Conservation (phyloP, 768 basidiomycete species). For the Phanerodontia chrysosporium region DNA sequence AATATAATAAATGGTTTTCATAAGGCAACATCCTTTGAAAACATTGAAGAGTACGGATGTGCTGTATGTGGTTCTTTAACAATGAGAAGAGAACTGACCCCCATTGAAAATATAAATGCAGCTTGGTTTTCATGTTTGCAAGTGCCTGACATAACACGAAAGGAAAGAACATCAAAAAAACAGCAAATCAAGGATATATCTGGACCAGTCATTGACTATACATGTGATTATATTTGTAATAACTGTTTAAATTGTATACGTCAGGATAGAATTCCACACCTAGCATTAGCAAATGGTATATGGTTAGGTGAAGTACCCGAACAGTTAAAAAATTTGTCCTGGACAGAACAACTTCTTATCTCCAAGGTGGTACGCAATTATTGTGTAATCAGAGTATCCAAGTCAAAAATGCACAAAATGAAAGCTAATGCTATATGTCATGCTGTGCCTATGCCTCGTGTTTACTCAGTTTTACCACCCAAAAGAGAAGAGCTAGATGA, state of each 20-base stretch:
- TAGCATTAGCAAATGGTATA: conserved; percentile 29
- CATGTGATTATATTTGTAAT: not conserved
- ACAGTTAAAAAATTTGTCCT: conserved; percentile 24
- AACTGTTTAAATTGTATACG: not conserved
- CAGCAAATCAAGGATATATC: not conserved
- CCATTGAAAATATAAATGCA: not conserved
- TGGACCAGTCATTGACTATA: not conserved
- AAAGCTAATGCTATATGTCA: conserved; percentile 31
- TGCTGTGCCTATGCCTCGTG: conserved; percentile 25
- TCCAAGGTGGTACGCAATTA: conserved; percentile 16
- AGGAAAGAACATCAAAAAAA: not conserved
- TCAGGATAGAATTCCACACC: not conserved
- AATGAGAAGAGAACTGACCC: not conserved
- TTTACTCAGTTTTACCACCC: conserved; percentile 24
- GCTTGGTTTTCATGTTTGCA: not conserved
- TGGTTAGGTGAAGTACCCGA: conserved; percentile 34
- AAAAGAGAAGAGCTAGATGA: conserved; percentile 15
- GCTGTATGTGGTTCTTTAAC: not conserved
- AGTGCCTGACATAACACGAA: not conserved
- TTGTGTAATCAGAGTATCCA: conserved; percentile 14
- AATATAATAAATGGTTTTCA: not conserved
- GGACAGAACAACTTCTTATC: conserved; percentile 28
- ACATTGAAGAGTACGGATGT: conserved; percentile 1
- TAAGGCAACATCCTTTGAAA: not conserved
- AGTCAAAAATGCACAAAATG: conserved; percentile 26